Evolutionary conservation across 768 basidiomycete species (phyloP).

Genomic region (Goffeauzyma gilvescens): DNA sequence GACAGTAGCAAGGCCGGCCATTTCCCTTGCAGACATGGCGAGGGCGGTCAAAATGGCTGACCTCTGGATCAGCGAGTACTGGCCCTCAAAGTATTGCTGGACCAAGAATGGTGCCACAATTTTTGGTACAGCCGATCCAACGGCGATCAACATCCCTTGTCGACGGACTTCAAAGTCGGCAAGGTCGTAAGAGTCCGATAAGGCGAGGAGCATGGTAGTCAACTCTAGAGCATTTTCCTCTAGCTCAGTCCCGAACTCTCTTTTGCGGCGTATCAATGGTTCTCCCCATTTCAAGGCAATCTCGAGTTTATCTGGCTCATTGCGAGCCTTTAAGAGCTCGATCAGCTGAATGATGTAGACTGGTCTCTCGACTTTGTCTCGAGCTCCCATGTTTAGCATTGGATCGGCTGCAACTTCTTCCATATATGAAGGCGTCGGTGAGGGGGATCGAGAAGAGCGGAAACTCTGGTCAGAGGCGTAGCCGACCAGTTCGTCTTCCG

Average conservation of each 20-base stretch:
- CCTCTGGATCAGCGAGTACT: constrained; percentile 74
- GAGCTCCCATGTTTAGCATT: constrained; percentile 45
- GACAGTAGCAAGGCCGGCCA: constrained; percentile 40
- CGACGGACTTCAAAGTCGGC: constrained; percentile 56
- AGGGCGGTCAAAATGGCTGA: constrained; percentile 69
- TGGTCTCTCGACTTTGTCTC: constrained; percentile 47
- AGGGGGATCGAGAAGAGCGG: constrained; percentile 48
- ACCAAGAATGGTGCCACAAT: constrained; percentile 65
- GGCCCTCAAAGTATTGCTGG: constrained; percentile 84
- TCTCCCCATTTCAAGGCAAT: constrained; percentile 64
- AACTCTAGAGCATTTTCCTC: constrained; percentile 82
- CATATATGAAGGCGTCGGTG: constrained; percentile 63
- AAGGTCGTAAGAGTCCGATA: constrained; percentile 73
- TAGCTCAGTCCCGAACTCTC: constrained; percentile 75
- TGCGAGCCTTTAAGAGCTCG: constrained; percentile 49
- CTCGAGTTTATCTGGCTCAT: constrained; percentile 54
- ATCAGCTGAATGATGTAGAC: constrained; percentile 78
- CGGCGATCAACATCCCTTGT: constrained; percentile 56
- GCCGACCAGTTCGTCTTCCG: constrained; percentile 62
- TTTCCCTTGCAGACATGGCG: constrained; percentile 65
- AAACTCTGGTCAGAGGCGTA: constrained; percentile 46
- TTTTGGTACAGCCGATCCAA: constrained; percentile 59
- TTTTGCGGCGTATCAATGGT: constrained; percentile 64
- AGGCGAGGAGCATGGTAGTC: constrained; percentile 47
- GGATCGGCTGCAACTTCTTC: constrained; percentile 74